These are phyloP conservation scores for Stagonosporopsis vannaccii DNA, from an alignment of 2,329 filamentous ascomycete species.

Conservation along the genomic window DNA sequence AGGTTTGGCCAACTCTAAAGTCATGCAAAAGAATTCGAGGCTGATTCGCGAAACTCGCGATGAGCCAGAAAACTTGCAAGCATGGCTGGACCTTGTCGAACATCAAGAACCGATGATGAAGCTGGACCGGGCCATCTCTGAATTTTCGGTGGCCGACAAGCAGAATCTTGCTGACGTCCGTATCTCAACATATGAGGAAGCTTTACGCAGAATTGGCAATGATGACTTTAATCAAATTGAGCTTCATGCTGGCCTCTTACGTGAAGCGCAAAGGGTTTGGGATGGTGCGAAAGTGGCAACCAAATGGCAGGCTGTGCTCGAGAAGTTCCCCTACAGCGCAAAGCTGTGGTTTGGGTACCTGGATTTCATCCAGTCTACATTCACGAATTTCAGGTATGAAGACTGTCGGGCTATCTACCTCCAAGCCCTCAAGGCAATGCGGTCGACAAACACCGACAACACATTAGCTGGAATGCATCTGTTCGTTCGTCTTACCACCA, in stretches of 20 bases:
- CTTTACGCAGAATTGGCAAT: slow-evolving; percentile 65
- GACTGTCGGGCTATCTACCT: slow-evolving; percentile 66
- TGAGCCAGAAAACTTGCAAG: slow-evolving; percentile 69
- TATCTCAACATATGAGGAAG: slow-evolving; percentile 79
- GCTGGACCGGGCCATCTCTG: slow-evolving; percentile 53
- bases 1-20: slow-evolving; percentile 31
- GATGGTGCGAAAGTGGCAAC: slow-evolving; percentile 65
- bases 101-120: slow-evolving; percentile 76
- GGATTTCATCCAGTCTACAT: slow-evolving; percentile 73
- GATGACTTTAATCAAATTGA: slow-evolving; percentile 59
- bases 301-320: slow-evolving; percentile 71
- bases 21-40: slow-evolving; percentile 63
- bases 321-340: slow-evolving; percentile 64
- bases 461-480: slow-evolving; percentile 64
- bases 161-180: slow-evolving; percentile 80
- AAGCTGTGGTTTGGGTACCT: slow-evolving; percentile 76
- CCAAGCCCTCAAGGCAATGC: slow-evolving; percentile 60
- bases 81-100: slow-evolving; percentile 80
- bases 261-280: slow-evolving; percentile 79
- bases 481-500: slow-evolving; percentile 75
- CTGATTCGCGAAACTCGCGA: slow-evolving; percentile 71
- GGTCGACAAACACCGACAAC: neutral
- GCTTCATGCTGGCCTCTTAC: slow-evolving; percentile 73
- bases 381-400: slow-evolving; percentile 73
- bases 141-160: slow-evolving; percentile 66